A percentile compares a stretch with the other conserved stretches of the same genome.
Evolutionary conservation across 2,329 filamentous ascomycete species (phyloP).

Genomic region (Talaromyces sp.): DNA sequence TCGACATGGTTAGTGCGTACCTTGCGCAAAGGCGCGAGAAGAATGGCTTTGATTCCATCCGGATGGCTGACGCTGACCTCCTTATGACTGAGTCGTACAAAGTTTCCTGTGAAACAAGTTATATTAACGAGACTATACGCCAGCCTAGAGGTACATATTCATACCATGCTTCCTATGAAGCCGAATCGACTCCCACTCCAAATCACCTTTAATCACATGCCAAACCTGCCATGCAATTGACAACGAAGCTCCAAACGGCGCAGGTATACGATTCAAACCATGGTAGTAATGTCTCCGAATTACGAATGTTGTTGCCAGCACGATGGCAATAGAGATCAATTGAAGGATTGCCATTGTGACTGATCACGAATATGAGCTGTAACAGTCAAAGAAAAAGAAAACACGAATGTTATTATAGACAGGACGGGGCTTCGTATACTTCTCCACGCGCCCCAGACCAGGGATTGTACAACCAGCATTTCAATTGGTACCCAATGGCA

Average conservation of each 20-base stretch:
- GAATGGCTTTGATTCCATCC: conserved; percentile 4
- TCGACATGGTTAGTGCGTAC: no score
- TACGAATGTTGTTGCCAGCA: no score
- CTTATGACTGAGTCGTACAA: conserved; percentile 7
- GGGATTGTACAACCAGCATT: neutral
- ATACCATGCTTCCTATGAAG: conserved; percentile 1
- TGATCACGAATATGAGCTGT: no score
- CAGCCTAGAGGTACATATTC: no score
- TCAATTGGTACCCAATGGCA: neutral
- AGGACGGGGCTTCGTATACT: no score
- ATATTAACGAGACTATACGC: no score
- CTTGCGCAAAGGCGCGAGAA: neutral
- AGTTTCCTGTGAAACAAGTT: neutral
- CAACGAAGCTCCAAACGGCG: neutral
- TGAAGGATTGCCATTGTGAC: no score
- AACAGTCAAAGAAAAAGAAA: no score
- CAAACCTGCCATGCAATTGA: conserved; percentile 1
- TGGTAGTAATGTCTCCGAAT: no score
- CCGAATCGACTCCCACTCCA: neutral
- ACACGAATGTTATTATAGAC: no score
- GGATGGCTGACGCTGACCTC: conserved; percentile 14
- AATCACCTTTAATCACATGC: neutral
- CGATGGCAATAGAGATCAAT: no score
- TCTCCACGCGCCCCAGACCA: no score
- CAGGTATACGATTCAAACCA: neutral